Base-by-base conservation (phyloP, 2,329 filamentous ascomycete genomes). In the Aureobasidium sp. region DNA sequence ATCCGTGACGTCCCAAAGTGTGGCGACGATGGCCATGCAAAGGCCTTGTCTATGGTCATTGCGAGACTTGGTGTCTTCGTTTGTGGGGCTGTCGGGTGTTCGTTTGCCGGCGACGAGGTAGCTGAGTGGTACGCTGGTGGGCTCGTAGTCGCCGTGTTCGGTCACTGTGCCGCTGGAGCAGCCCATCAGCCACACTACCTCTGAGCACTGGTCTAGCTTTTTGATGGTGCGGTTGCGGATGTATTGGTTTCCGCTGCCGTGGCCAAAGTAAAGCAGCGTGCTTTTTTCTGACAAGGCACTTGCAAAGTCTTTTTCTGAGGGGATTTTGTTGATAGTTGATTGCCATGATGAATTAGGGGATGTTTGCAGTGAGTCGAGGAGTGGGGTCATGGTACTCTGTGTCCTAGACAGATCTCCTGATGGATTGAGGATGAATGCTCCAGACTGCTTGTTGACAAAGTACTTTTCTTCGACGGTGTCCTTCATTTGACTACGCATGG, bases 1-100 rank as follows among this genome's bases (percentile, higher is more conserved):
- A 73, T 99, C 94, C 11, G 94, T 99, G 55, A 99, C 94, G 74
- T 99, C 94, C 94, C 94, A 99, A 41, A 99, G 80, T 17, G 92
- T 97, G 49, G 91, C 94, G 2, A 97, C 86, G 11, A 97, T 85
- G 0, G 93, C 91, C 3, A 91, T 68, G 71, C 78, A 68, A 74
- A 65, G 56, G 27, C 65, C 64, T 25, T 64, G 49, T 63, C 67
- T 70, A 15, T 62, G 47, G 15, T 44, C 44, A 9, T 47, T 60
- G 9, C 20, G 41, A 1, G 61, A 2, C n/a, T 45, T 36, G 25
- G 42, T 4, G 12, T 47, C 62, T 2, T 55, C 60, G 44, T 61
- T 20, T 14, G 22, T 47, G 15, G 20, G 1, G 25, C n/a, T 29
- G 44, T 62, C 44, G 6, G 36, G 20, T 17, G 36, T 20, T 41